Conservation (phyloP, 108 stramenopile species). For the Mediolabrus comicus region DNA sequence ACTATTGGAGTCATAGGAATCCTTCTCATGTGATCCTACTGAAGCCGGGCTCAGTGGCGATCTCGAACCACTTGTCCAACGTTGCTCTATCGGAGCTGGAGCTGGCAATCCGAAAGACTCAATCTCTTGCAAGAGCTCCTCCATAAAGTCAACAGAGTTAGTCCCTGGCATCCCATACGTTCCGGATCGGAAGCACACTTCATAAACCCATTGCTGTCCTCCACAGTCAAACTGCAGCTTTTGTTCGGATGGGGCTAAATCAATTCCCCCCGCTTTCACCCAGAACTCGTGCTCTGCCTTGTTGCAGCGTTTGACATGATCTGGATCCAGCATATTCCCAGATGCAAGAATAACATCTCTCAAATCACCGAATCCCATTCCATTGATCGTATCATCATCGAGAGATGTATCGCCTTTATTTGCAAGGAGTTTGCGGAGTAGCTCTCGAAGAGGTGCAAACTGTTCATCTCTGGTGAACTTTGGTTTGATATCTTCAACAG, state of each 20-base stretch:
- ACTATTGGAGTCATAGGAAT: slow-evolving; percentile 50
- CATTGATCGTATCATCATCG: slow-evolving; percentile 57
- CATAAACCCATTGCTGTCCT: slow-evolving; percentile 98
- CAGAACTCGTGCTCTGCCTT: slow-evolving; percentile 96
- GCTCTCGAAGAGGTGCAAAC: slow-evolving; percentile 62
- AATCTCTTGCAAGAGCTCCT: slow-evolving; percentile 76
- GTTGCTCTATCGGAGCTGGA: slow-evolving; percentile 96
- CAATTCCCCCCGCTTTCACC: slow-evolving; percentile 80
- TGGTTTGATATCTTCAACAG: slow-evolving; percentile 28
- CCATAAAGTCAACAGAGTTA: slow-evolving; percentile 83
- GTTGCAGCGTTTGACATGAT: slow-evolving; percentile 92
- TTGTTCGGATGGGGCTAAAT: slow-evolving; percentile 74
- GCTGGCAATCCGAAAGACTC: slow-evolving; percentile 84
- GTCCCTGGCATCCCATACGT: slow-evolving; percentile 65
- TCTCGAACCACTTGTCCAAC: slow-evolving; percentile 90
- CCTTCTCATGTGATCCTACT: slow-evolving; percentile 14
- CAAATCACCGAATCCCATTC: slow-evolving; percentile 91
- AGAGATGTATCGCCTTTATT: slow-evolving; percentile 32
- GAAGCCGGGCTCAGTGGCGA: slow-evolving; percentile 90
- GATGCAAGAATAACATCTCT: slow-evolving; percentile 88
- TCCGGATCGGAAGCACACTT: slow-evolving; percentile 93
- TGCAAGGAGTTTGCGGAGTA: slow-evolving; percentile 51
- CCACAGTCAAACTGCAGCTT: slow-evolving; percentile 98
- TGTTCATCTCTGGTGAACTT: slow-evolving; percentile 44
- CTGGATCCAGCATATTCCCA: slow-evolving; percentile 79